Conservation (phyloP, 148 eudicot species). For the Chenopodium album region DNA sequence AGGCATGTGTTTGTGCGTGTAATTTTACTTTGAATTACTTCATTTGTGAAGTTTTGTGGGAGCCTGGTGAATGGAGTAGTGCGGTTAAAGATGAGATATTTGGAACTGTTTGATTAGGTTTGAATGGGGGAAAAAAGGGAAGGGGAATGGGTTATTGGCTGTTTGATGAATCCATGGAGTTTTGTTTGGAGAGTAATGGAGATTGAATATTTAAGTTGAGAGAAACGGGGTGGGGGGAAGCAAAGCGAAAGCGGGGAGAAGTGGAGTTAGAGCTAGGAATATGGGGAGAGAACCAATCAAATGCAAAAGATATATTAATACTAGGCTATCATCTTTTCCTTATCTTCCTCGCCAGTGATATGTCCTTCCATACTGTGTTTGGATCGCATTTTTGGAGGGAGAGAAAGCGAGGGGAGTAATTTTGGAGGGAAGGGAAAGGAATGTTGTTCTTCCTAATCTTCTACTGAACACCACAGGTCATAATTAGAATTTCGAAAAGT, state of each 20-base stretch:
- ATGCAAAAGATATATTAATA: neutral
- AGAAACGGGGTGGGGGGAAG: neutral
- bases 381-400: neutral
- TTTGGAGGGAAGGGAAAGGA: too few relatives aligned
- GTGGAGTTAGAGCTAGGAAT: too few relatives aligned
- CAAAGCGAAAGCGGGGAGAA: too few relatives aligned
- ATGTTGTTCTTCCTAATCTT: neutral
- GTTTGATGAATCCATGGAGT: neutral
- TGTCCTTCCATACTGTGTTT: neutral
- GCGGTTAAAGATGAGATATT: neutral
- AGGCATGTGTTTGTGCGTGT: neutral
- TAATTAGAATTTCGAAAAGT: neutral
- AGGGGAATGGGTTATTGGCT: neutral
- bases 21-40: neutral
- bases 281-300: too few relatives aligned
- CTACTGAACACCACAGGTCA: neutral
- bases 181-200: neutral
- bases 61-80: neutral
- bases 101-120: conserved; percentile 1
- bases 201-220: neutral
- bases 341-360: neutral
- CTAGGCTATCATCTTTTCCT: neutral
- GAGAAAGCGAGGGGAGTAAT: too few relatives aligned
- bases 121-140: neutral
- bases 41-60: neutral